phyloP scores from a whole-genome alignment of 78 protist species.

The Guillardia theta region DNA sequence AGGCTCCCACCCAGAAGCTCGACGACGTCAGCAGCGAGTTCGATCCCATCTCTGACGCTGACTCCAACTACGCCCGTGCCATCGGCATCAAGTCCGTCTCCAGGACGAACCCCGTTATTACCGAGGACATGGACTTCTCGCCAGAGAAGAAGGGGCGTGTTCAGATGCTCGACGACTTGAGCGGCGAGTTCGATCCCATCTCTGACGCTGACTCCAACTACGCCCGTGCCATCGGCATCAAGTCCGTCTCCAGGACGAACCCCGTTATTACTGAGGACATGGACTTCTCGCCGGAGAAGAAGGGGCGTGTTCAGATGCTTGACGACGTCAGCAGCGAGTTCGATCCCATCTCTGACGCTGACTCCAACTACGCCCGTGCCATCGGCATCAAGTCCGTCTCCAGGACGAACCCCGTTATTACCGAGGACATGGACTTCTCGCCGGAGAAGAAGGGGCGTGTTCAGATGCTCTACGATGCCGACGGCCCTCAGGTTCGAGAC shows the following conservation, averaged over 20 bases:
- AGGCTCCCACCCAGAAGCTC: neutral
- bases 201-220: neutral
- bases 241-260: too few species aligned
- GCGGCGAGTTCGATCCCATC: neutral
- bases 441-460: too few species aligned
- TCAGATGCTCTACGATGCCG: too few species aligned
- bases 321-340: neutral
- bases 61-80: neutral
- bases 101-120: neutral
- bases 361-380: too few species aligned
- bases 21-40: neutral
- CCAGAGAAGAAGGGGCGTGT: neutral
- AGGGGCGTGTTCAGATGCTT: neutral
- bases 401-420: too few species aligned
- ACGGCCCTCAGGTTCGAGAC: too few species aligned
- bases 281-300: neutral
- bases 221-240: too few species aligned
- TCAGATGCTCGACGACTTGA: neutral
- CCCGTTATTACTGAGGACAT: neutral
- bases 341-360: too few species aligned
- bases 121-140: neutral
- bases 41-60: neutral
- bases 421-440: too few species aligned
- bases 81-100: neutral
- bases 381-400: too few species aligned